A percentile compares a stretch with the other conserved stretches of the same genome.
Evolutionary conservation across 371 early-diverging fungal species (phyloP).

Genomic region (Phascolomyces articulosus): DNA sequence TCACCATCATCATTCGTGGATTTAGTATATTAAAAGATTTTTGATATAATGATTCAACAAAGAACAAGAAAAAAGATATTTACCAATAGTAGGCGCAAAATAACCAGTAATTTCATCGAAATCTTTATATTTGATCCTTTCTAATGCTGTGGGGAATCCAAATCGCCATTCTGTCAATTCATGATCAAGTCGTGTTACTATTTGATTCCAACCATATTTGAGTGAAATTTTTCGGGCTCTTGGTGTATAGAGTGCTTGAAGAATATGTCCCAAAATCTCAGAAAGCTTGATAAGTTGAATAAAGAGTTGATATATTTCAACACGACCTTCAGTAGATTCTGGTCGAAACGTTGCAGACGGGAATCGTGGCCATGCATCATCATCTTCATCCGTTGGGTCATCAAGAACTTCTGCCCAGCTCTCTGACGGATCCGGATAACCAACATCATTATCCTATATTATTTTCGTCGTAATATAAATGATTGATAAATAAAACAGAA

Average conservation of each 20-base stretch:
- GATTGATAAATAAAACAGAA: neutral
- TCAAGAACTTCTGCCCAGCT: slow-evolving; percentile 47
- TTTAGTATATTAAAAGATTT: too few relatives aligned
- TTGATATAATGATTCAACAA: too few relatives aligned
- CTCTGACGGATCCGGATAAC: slow-evolving; percentile 38
- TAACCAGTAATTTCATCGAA: slow-evolving; percentile 44
- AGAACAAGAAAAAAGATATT: neutral
- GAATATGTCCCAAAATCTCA: slow-evolving; percentile 46
- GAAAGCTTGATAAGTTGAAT: slow-evolving; percentile 48
- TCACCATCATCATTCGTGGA: too few relatives aligned
- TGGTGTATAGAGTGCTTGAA: slow-evolving; percentile 51
- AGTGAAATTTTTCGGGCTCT: slow-evolving; percentile 40
- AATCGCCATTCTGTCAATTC: slow-evolving; percentile 53
- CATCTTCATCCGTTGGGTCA: slow-evolving; percentile 24
- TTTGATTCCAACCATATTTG: slow-evolving; percentile 42
- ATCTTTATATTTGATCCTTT: slow-evolving; percentile 34
- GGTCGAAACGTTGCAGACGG: slow-evolving; percentile 46
- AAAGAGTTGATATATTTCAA: slow-evolving; percentile 44
- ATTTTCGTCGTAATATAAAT: neutral
- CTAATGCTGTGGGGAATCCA: slow-evolving; percentile 39
- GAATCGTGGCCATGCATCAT: slow-evolving; percentile 28
- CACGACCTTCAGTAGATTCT: slow-evolving; percentile 10
- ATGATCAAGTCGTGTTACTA: slow-evolving; percentile 47
- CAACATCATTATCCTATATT: slow-evolving; percentile 44
- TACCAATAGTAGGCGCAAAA: slow-evolving; percentile 46